These are phyloP conservation scores for Cystobasidium sp. DNA, from an alignment of 1,284 basidiomycete species.

Conservation along the genomic window DNA sequence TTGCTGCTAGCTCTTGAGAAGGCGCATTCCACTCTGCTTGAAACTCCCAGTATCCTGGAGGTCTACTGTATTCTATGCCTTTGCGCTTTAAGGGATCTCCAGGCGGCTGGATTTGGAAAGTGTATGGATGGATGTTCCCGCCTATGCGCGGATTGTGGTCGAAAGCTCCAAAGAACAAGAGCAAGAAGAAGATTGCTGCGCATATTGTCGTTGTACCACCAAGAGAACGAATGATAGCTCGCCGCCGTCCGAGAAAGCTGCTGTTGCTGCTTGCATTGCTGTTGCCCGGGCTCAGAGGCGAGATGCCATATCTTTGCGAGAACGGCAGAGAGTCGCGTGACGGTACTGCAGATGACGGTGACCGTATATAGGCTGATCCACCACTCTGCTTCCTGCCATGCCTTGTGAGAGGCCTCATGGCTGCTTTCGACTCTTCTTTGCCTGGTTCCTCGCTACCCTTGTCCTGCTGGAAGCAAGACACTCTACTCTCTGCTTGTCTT, in stretches of 20 bases:
- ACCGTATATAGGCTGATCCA: slow-evolving; percentile 13
- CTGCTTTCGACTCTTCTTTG: neutral
- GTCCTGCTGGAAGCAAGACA: neutral
- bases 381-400: slow-evolving; percentile 18
- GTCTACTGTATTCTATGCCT: slow-evolving; percentile 23
- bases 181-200: slow-evolving; percentile 23
- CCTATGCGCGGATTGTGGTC: slow-evolving; percentile 30
- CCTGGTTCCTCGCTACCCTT: too few species aligned
- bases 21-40: slow-evolving; percentile 34
- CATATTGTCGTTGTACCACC: slow-evolving; percentile 18
- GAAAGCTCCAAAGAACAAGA: slow-evolving; percentile 26
- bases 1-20: slow-evolving; percentile 26
- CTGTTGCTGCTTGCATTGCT: neutral
- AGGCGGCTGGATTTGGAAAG: slow-evolving; percentile 27
- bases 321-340: slow-evolving; percentile 23
- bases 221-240: slow-evolving; percentile 9
- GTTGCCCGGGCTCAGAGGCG: slow-evolving; percentile 6
- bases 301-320: slow-evolving; percentile 10
- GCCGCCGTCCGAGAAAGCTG: slow-evolving; percentile 19
- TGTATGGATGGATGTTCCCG: slow-evolving; percentile 29
- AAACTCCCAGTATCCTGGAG: slow-evolving; percentile 36
- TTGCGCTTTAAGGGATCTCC: slow-evolving; percentile 29
- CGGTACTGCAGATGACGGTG: slow-evolving; percentile 6
- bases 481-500: neutral
- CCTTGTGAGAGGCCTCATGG: slow-evolving; percentile 8